Percentiles rank a stretch among this genome's conserved stretches.
Evolutionary conservation across 345 rosid species (phyloP).

Genomic region (Pugionium dolabratum): DNA sequence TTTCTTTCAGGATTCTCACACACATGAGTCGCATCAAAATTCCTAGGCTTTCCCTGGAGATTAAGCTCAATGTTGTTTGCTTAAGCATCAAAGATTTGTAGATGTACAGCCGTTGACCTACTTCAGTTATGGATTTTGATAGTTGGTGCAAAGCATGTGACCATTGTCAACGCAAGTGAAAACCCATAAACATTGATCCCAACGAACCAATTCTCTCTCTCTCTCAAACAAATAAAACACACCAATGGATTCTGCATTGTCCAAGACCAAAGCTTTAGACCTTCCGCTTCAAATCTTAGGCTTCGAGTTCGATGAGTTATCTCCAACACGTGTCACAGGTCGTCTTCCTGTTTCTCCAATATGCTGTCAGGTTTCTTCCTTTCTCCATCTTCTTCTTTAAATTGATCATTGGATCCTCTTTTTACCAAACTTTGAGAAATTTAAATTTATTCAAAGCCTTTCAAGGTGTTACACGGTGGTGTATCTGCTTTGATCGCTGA

Average conservation of each 20-base stretch:
- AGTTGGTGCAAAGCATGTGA: too few species aligned
- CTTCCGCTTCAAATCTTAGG: conserved; percentile 52
- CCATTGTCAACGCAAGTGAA: too few species aligned
- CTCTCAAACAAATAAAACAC: conserved; percentile 7
- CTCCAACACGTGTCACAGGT: conserved; percentile 60
- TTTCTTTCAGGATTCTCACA: too few species aligned
- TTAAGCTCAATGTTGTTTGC: too few species aligned
- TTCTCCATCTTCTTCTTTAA: neutral
- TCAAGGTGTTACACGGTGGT: conserved; percentile 93
- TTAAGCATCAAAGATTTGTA: too few species aligned
- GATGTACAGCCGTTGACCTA: too few species aligned
- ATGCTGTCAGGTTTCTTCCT: conserved; percentile 57
- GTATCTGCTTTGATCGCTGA: conserved; percentile 89
- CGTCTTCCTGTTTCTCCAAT: conserved; percentile 56
- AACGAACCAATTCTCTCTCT: neutral
- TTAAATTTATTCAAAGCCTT: conserved; percentile 51
- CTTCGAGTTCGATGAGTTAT: conserved; percentile 56
- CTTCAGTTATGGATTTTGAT: too few species aligned
- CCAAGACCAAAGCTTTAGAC: conserved; percentile 51
- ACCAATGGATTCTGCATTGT: conserved; percentile 33
- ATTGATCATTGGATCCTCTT: neutral
- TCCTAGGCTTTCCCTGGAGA: too few species aligned
- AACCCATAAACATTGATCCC: too few species aligned
- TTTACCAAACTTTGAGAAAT: neutral
- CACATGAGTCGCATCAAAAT: too few species aligned